Evolutionary conservation across 179 eudicot genomes (phyloP).

Genomic region (Beta lomatogona): DNA sequence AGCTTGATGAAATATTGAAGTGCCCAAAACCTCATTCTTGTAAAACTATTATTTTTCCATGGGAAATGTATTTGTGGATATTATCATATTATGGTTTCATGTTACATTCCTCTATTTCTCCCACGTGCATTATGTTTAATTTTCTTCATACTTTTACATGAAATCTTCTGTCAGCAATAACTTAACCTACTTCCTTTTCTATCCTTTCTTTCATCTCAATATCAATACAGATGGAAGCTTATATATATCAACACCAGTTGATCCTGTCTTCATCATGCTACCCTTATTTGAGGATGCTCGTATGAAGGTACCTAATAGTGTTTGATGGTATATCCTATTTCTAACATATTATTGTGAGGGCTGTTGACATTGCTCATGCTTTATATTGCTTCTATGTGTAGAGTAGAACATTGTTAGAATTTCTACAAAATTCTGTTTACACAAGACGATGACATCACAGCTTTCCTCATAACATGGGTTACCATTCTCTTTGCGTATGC

Average conservation of each 20-base stretch:
- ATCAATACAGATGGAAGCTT: slow-evolving; percentile 71
- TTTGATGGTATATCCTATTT: slow-evolving; percentile 3
- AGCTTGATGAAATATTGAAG: not conserved
- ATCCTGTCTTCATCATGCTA: slow-evolving; percentile 84
- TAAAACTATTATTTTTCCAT: not conserved
- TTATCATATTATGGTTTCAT: not conserved
- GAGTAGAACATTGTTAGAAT: slow-evolving; percentile 1
- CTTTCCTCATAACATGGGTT: not conserved
- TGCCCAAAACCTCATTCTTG: not conserved
- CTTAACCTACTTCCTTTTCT: not conserved
- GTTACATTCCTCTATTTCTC: not conserved
- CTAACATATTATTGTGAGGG: not conserved
- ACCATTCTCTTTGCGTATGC: too few species aligned
- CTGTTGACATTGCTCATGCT: too few species aligned
- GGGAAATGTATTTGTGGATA: too few species aligned
- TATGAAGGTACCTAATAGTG: slow-evolving; percentile 64
- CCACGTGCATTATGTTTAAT: not conserved
- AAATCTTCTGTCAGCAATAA: not conserved
- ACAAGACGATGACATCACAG: not conserved
- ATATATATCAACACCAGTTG: slow-evolving; percentile 85
- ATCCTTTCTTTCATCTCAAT: slow-evolving; percentile 10
- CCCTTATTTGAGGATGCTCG: slow-evolving; percentile 93
- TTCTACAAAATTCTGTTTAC: not conserved
- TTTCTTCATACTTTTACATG: not conserved
- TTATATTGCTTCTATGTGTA: not conserved